These are phyloP conservation scores for Astraeus odoratus DNA, from an alignment of 768 basidiomycete genomes.

Conservation along the genomic window DNA sequence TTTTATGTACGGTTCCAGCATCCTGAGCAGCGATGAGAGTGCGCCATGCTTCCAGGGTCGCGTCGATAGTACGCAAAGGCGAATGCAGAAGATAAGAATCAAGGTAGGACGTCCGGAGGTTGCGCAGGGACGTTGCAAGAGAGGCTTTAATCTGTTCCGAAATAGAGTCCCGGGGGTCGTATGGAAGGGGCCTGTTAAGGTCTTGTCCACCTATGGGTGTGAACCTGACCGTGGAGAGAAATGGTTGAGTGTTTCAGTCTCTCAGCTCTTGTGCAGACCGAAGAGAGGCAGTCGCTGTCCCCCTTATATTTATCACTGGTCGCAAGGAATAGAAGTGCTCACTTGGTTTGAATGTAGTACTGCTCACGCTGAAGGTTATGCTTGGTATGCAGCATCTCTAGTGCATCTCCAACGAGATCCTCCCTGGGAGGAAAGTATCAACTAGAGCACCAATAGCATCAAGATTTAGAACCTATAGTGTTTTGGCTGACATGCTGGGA, in stretches of 20 bases:
- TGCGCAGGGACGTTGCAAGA: conserved; percentile 54
- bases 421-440: conserved; percentile 40
- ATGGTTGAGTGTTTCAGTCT: background rate
- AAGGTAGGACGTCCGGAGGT: conserved; percentile 66
- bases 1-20: conserved; percentile 52
- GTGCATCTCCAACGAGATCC: conserved; percentile 73
- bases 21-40: conserved; percentile 56
- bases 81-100: conserved; percentile 79
- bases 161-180: conserved; percentile 47
- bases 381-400: conserved; percentile 46
- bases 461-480: conserved; percentile 49
- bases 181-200: conserved; percentile 61
- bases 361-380: conserved; percentile 63
- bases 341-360: conserved; percentile 81
- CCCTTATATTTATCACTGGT: no score
- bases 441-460: background rate
- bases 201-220: conserved; percentile 75
- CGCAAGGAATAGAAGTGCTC: conserved; percentile 6
- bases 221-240: conserved; percentile 39
- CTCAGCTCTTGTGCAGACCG: no score
- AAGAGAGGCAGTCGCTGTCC: no score
- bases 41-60: conserved; percentile 66
- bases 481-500: conserved; percentile 59
- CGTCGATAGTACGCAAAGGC: conserved; percentile 49
- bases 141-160: conserved; percentile 57